Base-by-base conservation (phyloP, 805 yeast genomes). In the Clavispora asparagi region DNA sequence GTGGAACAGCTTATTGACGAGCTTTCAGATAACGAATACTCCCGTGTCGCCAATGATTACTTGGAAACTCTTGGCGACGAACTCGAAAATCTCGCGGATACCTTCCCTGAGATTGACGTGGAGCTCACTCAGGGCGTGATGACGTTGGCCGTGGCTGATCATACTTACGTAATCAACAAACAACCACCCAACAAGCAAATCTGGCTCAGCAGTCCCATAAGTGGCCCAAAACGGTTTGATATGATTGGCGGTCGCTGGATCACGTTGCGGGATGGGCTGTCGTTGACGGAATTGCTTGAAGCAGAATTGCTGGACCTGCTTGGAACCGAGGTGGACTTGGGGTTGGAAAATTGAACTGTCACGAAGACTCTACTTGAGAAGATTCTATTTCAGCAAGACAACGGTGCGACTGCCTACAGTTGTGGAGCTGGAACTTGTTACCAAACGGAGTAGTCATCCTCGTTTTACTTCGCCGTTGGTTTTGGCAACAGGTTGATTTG, bases 181-280 rank as follows among this genome's bases (percentile, higher is more conserved):
- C 98, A 94, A 67, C 99, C 99, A 1, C 97, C 99, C 4, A 94
- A 90, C 67, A 85, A 87, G 66, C 99, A 94, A 64, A 85, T 94
- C 28, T 94, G 99, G 99, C 74, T 92, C 44, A 81, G 95, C 48
- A 86, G 96, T 39, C 99, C 99, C 0, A 60, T 89, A 4, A 85
- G 95, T 7, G 99, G 99, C 0, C 99, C 99, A 6, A 89, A 90
- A 60, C 58, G 76, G 46, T 57, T 50, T 47, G 98, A 94, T 62
- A 79, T 77, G 51, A 73, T 85, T 38, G 76, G 79, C 37, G 87
- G 86, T 4, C 70, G 74, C 46, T 94, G 99, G 99, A 67, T 82
- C 11, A 84, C 91, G 11, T 62, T 85, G 46, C 77, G 98, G 53
- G 96, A 91, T 53, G 59, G 63, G 40, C 51, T 64, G 6, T 48